A percentile compares a stretch with the other conserved stretches of the same genome.
Evolutionary conservation across 345 rosid species (phyloP).

Genomic region (Ailanthus altissimus): DNA sequence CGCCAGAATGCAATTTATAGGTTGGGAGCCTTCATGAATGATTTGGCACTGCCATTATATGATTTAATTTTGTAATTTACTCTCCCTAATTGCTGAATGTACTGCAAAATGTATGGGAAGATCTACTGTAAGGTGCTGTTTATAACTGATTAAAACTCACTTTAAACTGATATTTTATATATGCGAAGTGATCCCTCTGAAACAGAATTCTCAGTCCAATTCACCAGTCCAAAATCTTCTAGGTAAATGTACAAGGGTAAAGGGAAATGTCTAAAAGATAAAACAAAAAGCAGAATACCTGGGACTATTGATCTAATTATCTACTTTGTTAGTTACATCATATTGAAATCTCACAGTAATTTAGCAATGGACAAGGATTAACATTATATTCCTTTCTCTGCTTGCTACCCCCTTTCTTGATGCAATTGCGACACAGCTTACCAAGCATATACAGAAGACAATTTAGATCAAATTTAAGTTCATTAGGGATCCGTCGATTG

Average conservation of each 20-base stretch:
- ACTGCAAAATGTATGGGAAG: not conserved
- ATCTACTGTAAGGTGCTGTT: not conserved
- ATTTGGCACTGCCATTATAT: too few relatives aligned
- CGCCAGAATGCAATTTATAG: too few relatives aligned
- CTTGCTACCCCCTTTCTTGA: constrained; percentile 50
- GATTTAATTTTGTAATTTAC: too few relatives aligned
- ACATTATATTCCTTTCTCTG: constrained; percentile 31
- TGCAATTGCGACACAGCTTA: constrained; percentile 69
- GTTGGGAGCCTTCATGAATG: too few relatives aligned
- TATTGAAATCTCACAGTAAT: constrained; percentile 27
- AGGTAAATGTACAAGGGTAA: not conserved
- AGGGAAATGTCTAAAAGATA: not conserved
- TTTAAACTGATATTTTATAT: not conserved
- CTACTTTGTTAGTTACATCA: constrained; percentile 16
- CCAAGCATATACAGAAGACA: constrained; percentile 84
- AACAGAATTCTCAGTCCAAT: not conserved
- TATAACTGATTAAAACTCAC: not conserved
- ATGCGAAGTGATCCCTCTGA: not conserved
- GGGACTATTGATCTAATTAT: not conserved
- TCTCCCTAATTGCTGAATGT: not conserved
- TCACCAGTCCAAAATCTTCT: not conserved
- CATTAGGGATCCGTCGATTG: constrained; percentile 66
- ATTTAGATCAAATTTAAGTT: constrained; percentile 85
- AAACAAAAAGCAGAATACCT: not conserved
- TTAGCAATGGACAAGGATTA: constrained; percentile 43